Evolutionary conservation across 139 green algal genomes (phyloP).

Genomic region (Chara braunii): DNA sequence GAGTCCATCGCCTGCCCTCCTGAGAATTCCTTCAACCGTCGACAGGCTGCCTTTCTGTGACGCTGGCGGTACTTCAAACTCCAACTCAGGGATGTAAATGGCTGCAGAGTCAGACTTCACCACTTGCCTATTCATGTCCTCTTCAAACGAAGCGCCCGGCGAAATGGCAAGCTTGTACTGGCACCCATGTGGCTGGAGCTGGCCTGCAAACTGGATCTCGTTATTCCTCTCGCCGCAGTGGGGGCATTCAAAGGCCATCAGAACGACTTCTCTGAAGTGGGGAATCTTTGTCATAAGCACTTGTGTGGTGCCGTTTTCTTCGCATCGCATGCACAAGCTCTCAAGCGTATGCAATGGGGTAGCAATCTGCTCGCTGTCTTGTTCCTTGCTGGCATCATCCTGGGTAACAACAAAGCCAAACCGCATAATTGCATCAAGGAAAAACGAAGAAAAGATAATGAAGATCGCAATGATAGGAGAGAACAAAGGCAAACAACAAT

Average conservation of each 20-base stretch:
- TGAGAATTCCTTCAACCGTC: slow-evolving; percentile 54
- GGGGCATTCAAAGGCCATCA: slow-evolving; percentile 56
- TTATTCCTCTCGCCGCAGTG: slow-evolving; percentile 57
- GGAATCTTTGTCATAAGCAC: slow-evolving; percentile 51
- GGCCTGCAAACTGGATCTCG: slow-evolving; percentile 50
- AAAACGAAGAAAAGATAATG: no score
- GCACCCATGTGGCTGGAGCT: slow-evolving; percentile 42
- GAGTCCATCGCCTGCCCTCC: slow-evolving; percentile 30
- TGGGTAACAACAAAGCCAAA: no score
- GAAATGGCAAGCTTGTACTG: slow-evolving; percentile 48
- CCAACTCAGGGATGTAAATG: slow-evolving; percentile 50
- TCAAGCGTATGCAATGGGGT: slow-evolving; percentile 16
- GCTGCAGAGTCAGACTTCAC: slow-evolving; percentile 56
- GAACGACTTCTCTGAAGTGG: slow-evolving; percentile 51
- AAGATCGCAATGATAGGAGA: no score
- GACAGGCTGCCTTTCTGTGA: slow-evolving; percentile 51
- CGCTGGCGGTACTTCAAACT: slow-evolving; percentile 57
- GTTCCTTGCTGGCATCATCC: no score
- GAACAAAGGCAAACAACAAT: no score
- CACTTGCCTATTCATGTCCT: slow-evolving; percentile 49
- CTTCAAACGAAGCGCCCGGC: neutral
- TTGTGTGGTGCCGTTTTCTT: slow-evolving; percentile 46
- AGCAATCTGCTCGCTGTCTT: no score
- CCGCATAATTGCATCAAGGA: no score
- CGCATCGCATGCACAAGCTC: slow-evolving; percentile 43